Base-by-base conservation (phyloP, 2,329 filamentous ascomycete genomes). In the Chalara sp. region DNA sequence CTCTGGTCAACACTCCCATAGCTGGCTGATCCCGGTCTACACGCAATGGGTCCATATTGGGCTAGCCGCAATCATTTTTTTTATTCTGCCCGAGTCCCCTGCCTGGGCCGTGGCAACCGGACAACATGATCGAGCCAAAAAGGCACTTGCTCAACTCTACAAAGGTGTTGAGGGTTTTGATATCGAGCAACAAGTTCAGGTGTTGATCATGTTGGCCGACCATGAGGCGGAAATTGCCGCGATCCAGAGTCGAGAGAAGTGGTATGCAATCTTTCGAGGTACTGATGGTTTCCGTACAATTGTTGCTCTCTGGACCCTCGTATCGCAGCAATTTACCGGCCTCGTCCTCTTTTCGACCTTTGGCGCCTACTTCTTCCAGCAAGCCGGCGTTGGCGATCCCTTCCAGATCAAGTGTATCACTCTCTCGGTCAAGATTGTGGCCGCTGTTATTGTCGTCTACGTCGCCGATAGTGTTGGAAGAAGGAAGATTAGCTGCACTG, bases 31-130 rank as follows among this genome's bases (percentile, higher is more conserved):
- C 13, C 66, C 71, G 1, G 68, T 74, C 29, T 71, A 71, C 45
- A 71, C 70, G 0, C 69, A 74, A 58, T 74, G 72, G 71, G 67
- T 64, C 1, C 68, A 71, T 57, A 61, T 74, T 10, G 72, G 69
- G 0, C 30, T 68, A 6, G 71, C 71, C 63, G 44, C 63, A 0
- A 44, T 67, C 3, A 68, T 72, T 11, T 72, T 68, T 35, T 5
- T 68, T 6, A 49, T 66, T 6, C 55, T 73, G 3, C 68, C 68
- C 2, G 68, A 69, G 45, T 68, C 70, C 0, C 70, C 71, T 1
- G 68, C 42, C 12, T 49, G 47, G 47, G 46, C 46, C 30, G 48
- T 48, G 31, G 49, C 52, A 4, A 52, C 50, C 5, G 61, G 57
- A 3, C 44, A 58, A 13, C 41, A 54, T 5, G 58, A 59, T 21